These are phyloP conservation scores for Umbelopsis isabellina DNA, from an alignment of 192 early-diverging fungal genomes.

Conservation along the genomic window DNA sequence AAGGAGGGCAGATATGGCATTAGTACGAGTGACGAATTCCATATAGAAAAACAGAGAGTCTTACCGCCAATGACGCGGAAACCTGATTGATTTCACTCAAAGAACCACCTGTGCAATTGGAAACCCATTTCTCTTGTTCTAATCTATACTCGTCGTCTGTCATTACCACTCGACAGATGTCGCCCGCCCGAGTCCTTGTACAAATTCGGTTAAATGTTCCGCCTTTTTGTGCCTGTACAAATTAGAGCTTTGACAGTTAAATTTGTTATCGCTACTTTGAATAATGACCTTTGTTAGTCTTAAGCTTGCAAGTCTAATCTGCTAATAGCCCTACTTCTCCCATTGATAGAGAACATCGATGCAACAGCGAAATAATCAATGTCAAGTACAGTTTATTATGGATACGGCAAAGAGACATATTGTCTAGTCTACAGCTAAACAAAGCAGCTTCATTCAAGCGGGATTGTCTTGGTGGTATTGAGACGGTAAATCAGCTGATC, in stretches of 20 bases:
- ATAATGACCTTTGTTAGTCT: no score
- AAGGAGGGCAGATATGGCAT: not conserved
- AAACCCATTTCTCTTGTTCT: slow-evolving; percentile 61
- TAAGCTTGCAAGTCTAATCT: no score
- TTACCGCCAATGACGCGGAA: slow-evolving; percentile 46
- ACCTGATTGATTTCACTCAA: slow-evolving; percentile 50
- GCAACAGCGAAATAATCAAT: no score
- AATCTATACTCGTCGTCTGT: slow-evolving; percentile 46
- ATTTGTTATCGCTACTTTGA: no score
- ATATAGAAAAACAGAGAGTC: slow-evolving; percentile 27
- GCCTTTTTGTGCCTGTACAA: not conserved
- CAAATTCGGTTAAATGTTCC: not conserved
- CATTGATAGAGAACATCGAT: no score
- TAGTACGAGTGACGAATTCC: not conserved
- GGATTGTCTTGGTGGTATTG: not conserved
- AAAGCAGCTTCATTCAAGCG: not conserved
- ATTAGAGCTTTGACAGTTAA: no score
- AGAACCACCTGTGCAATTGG: slow-evolving; percentile 55
- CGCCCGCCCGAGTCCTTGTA: not conserved
- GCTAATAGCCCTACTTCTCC: no score
- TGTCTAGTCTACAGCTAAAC: no score
- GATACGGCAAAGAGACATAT: not conserved
- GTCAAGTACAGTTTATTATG: no score
- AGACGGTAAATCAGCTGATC: not conserved
- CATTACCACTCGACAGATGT: not conserved